Conservation (phyloP, 129 eudicot species). For the Dittrichia graveolens region DNA sequence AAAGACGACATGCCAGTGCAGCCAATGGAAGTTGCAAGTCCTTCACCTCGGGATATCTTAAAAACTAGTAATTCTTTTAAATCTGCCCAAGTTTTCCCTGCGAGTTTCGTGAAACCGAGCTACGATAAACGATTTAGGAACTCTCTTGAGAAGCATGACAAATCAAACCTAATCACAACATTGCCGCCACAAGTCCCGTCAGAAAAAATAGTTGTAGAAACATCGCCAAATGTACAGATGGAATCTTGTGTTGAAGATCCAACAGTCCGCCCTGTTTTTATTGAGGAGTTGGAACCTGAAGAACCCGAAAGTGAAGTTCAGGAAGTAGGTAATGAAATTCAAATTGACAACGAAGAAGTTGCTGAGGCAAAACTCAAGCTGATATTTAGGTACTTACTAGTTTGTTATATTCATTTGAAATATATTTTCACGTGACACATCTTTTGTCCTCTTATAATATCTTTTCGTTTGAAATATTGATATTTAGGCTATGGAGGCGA, state of each 20-base stretch:
- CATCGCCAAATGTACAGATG: conserved; percentile 33
- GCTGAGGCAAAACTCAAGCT: conserved; percentile 73
- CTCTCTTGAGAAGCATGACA: conserved; percentile 43
- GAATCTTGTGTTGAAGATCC: conserved; percentile 33
- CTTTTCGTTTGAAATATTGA: conserved; percentile 12
- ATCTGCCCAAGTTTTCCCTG: conserved; percentile 31
- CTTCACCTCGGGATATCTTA: conserved; percentile 39
- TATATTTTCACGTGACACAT: not conserved
- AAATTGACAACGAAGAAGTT: conserved; percentile 58
- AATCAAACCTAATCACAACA: conserved; percentile 19
- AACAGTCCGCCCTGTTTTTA: conserved; percentile 23
- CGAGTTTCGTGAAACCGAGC: conserved; percentile 33
- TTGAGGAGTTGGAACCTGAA: conserved; percentile 44
- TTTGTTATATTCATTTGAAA: not conserved
- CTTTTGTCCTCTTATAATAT: conserved; percentile 10
- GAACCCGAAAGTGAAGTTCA: conserved; percentile 33
- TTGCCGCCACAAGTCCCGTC: conserved; percentile 29
- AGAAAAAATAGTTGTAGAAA: conserved; percentile 28
- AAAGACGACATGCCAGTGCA: conserved; percentile 33
- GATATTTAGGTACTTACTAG: conserved; percentile 62
- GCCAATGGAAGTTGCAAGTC: conserved; percentile 45
- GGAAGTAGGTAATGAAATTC: conserved; percentile 51
- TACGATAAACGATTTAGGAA: conserved; percentile 42
- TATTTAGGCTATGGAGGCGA: conserved; percentile 75
- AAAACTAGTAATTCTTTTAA: conserved; percentile 26